phyloP scores from a whole-genome alignment of 148 eudicot genomes.

The Fallopia convolvulus region DNA sequence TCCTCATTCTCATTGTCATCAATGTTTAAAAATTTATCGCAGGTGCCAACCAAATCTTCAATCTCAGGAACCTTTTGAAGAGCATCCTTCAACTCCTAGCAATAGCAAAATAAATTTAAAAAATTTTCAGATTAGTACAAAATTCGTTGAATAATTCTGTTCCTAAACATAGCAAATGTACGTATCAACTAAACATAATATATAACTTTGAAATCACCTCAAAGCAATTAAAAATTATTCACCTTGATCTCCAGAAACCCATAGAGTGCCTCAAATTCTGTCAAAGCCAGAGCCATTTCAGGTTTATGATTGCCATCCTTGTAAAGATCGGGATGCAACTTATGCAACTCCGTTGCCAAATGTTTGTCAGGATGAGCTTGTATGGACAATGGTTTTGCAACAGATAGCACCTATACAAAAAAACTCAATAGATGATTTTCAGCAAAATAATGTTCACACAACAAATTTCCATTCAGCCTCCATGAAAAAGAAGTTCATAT shows the following conservation, averaged over 20 bases:
- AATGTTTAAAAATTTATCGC: constrained; percentile 36
- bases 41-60: constrained; percentile 51
- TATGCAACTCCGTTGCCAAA: constrained; percentile 39
- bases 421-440: not conserved
- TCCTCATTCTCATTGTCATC: constrained; percentile 39
- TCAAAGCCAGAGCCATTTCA: constrained; percentile 63
- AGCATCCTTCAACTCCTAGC: constrained; percentile 68
- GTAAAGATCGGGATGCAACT: constrained; percentile 35
- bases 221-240: not conserved
- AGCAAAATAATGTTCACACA: not conserved
- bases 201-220: too few species aligned
- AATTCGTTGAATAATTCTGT: not conserved
- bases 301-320: constrained; percentile 78
- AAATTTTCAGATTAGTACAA: not conserved
- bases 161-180: not conserved
- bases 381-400: constrained; percentile 55
- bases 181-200: not conserved
- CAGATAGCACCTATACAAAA: constrained; percentile 44
- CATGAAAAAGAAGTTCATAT: not conserved
- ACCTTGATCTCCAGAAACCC: constrained; percentile 55
- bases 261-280: constrained; percentile 62
- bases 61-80: constrained; percentile 76
- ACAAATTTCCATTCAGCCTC: not conserved
- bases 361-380: constrained; percentile 66
- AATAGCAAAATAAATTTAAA: not conserved